These are phyloP conservation scores for Mortierella sp. DNA, from an alignment of 371 early-diverging fungal genomes.

Conservation along the genomic window DNA sequence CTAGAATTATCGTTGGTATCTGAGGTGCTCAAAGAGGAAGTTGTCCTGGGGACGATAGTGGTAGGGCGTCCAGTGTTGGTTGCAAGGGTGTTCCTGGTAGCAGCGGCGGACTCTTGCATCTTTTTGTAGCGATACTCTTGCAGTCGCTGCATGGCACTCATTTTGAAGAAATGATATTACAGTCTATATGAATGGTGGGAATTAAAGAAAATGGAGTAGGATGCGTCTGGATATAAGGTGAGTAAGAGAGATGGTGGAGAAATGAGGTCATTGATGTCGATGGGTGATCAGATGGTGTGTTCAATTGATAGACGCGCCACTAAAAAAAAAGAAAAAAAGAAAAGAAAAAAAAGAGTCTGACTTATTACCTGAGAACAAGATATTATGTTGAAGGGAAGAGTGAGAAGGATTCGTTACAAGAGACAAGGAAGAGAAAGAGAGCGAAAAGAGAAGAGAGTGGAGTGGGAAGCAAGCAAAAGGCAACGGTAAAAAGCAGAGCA, in stretches of 20 bases:
- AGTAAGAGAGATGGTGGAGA: not conserved
- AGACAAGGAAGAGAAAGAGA: slow-evolving; percentile 8
- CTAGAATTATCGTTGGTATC: not conserved
- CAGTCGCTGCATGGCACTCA: slow-evolving; percentile 48
- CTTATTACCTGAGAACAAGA: not conserved
- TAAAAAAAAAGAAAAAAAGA: not conserved
- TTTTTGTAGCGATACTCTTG: slow-evolving; percentile 53
- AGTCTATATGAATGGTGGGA: not conserved
- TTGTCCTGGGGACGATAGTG: not conserved
- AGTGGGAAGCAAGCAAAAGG: not conserved
- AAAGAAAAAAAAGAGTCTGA: not conserved
- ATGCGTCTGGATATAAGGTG: not conserved
- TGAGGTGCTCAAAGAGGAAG: not conserved
- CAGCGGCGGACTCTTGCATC: slow-evolving; percentile 17
- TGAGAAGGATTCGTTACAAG: slow-evolving; percentile 7
- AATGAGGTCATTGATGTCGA: not conserved
- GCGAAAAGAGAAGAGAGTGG: not conserved
- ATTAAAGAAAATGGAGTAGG: not conserved
- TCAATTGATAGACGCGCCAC: slow-evolving; percentile 12
- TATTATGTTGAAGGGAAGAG: not conserved
- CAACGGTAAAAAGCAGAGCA: not conserved
- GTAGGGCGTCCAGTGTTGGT: not conserved
- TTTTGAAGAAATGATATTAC: slow-evolving; percentile 1
- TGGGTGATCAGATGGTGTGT: too few species aligned
- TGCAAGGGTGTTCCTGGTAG: slow-evolving; percentile 2